Evolutionary conservation across 768 basidiomycete species (phyloP), one percentile per base, ranked within the genome.

Genomic region (Mycena kentingensis): DNA sequence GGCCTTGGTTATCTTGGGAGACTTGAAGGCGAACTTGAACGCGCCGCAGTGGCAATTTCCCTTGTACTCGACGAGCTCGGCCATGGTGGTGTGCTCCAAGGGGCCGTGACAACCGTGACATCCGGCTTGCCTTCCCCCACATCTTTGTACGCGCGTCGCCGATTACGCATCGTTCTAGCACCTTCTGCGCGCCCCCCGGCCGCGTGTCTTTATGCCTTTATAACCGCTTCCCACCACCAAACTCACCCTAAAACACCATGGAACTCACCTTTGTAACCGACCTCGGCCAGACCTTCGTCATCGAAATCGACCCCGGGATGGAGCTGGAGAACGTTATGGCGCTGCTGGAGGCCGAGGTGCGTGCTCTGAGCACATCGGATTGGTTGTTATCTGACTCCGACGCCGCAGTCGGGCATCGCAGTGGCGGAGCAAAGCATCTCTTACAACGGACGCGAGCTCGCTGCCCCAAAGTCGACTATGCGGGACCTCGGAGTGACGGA

Each of bases 311-410:
- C 71, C 81, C 90, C 1, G 80, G 78, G 47, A 94, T 98, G 90
- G 85, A 91, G 68, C 81, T 98, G 25, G 90, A 92, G 75, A 89
- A 95, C 67, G 85, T 98, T 31, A 88, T 88, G 81, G 96, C 92
- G 12, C 76, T 98, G 48, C 77, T 97, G n/a, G 93, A 97, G 70
- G 95, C 88, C 0, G 95, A 98, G 83, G 96, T 93, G 67, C 67
- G 85, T 66, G n/a, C 36, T 46, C 27, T 34, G 18, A 18, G 16
- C 21, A 21, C 16, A 43, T 4, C 8, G 34, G 31, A 35, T 10
- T 5, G 4, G 27, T 22, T 19, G 5, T 19, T 26, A 29, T 13
- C 22, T 39, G 29, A 13, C 4, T 37, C 26, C n/a, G 32, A 39
- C 12, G 42, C 35, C 37, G 16, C 60, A 94, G 93, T 91, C 88